A percentile compares a stretch with the other conserved stretches of the same genome.
Evolutionary conservation across 495 filamentous ascomycete genomes (phyloP).

Genomic region (Podospora pseudocomata): DNA sequence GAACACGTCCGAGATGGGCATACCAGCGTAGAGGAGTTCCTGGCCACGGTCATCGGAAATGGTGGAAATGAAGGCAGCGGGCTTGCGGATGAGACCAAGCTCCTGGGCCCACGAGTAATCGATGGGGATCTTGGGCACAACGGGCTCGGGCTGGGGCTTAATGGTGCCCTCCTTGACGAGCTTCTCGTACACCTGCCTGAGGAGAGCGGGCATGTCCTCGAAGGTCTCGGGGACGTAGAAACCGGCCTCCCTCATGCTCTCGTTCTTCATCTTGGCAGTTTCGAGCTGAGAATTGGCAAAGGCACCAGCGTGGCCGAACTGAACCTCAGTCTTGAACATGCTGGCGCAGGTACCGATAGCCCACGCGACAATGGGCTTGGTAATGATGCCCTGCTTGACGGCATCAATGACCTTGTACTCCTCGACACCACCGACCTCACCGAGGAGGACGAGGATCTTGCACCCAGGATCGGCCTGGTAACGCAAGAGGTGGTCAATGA

Average conservation of each 20-base stretch:
- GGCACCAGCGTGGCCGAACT: conserved; percentile 97
- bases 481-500: conserved; percentile 95
- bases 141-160: conserved; percentile 79
- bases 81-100: conserved; percentile 98
- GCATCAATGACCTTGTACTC: conserved; percentile 99
- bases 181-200: conserved; percentile 77
- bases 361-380: conserved; percentile 98
- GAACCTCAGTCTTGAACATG: conserved; percentile 99
- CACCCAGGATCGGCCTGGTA: conserved; percentile 94
- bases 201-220: conserved; percentile 79
- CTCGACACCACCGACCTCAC: conserved; percentile 98
- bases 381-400: conserved; percentile 88
- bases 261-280: conserved; percentile 94
- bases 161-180: conserved; percentile 80
- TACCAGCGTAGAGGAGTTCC: conserved; percentile 96
- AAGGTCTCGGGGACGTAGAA: conserved; percentile 92
- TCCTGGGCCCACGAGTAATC: conserved; percentile 99
- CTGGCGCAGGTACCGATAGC: conserved; percentile 98
- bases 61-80: conserved; percentile 98
- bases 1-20: conserved; percentile 99
- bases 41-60: conserved; percentile 99
- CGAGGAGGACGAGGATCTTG: conserved; percentile 93
- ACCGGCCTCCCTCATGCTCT: conserved; percentile 89
- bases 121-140: conserved; percentile 97
- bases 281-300: conserved; percentile 99